These are phyloP conservation scores for Monilinia fructigena DNA, from an alignment of 2,329 filamentous ascomycete genomes.

Conservation along the genomic window DNA sequence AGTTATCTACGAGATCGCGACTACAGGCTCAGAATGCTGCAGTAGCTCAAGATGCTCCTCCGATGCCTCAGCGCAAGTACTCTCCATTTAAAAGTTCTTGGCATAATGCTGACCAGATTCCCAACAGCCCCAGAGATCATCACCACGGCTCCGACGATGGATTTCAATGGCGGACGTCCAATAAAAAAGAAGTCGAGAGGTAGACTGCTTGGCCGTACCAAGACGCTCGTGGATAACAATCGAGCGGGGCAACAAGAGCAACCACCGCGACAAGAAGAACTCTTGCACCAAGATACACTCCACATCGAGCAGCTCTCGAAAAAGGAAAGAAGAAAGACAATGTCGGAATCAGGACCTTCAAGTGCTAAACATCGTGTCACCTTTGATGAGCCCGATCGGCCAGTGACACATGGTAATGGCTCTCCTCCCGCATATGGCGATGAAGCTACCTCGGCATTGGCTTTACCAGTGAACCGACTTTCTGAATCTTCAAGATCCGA, in stretches of 20 bases:
- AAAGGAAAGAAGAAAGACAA: constrained; percentile 46
- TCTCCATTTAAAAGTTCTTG: constrained; percentile 32
- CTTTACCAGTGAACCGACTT: constrained; percentile 62
- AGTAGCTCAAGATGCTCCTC: constrained; percentile 50
- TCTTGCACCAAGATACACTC: constrained; percentile 15
- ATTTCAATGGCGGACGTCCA: constrained; percentile 49
- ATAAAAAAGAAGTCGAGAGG: constrained; percentile 58
- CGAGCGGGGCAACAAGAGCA: constrained; percentile 24
- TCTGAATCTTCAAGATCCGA: constrained; percentile 92
- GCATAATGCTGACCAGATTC: constrained; percentile 23
- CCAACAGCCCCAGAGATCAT: constrained; percentile 70
- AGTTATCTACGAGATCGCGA: constrained; percentile 74
- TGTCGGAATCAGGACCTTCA: constrained; percentile 40
- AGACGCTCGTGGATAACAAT: constrained; percentile 33
- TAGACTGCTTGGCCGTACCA: constrained; percentile 51
- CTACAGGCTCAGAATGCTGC: constrained; percentile 52
- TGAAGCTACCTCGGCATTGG: constrained; percentile 60
- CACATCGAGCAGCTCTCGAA: constrained; percentile 37
- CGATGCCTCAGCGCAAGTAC: constrained; percentile 56
- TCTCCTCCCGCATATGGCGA: constrained; percentile 60
- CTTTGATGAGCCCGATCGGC: constrained; percentile 59
- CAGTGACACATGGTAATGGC: constrained; percentile 43
- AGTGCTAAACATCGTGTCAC: constrained; percentile 49
- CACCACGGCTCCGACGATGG: constrained; percentile 82
- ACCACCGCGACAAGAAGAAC: constrained; percentile 23